Conservation (phyloP, 495 filamentous ascomycete species). For the Aspergillus haitiensis region DNA sequence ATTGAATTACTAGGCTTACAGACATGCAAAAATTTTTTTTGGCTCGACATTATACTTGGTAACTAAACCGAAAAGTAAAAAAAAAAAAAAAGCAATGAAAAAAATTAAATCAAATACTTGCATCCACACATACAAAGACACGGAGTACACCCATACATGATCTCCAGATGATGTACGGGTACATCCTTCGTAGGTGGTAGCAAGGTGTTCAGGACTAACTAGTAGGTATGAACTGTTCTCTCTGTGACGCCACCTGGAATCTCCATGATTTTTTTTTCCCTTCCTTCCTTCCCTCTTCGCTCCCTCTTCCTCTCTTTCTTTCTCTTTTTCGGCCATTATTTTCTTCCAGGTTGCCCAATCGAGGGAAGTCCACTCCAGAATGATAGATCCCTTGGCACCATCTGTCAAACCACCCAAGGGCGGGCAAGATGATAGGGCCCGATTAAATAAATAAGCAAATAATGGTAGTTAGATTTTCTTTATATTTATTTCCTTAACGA, state of each 20-base stretch:
- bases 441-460: constrained; percentile 15
- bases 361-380: constrained; percentile 29
- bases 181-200: constrained; percentile 7
- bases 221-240: constrained; percentile 18
- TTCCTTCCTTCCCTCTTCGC: background rate
- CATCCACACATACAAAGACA: constrained; percentile 9
- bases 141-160: constrained; percentile 17
- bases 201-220: constrained; percentile 2
- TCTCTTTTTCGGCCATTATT: background rate
- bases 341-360: constrained; percentile 13
- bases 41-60: too few species aligned
- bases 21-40: background rate
- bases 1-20: background rate
- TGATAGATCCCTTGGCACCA: constrained; percentile 33
- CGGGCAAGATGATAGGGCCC: constrained; percentile 6
- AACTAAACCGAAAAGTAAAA: too few species aligned
- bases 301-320: background rate
- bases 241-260: constrained; percentile 31
- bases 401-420: constrained; percentile 42
- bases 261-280: constrained; percentile 1
- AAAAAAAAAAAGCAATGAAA: too few species aligned
- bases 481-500: background rate
- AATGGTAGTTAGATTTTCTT: background rate
- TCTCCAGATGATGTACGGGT: constrained; percentile 8
- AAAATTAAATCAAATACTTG: background rate